Evolutionary conservation across 371 early-diverging fungal species (phyloP).

Genomic region (Gilbertella persicaria): DNA sequence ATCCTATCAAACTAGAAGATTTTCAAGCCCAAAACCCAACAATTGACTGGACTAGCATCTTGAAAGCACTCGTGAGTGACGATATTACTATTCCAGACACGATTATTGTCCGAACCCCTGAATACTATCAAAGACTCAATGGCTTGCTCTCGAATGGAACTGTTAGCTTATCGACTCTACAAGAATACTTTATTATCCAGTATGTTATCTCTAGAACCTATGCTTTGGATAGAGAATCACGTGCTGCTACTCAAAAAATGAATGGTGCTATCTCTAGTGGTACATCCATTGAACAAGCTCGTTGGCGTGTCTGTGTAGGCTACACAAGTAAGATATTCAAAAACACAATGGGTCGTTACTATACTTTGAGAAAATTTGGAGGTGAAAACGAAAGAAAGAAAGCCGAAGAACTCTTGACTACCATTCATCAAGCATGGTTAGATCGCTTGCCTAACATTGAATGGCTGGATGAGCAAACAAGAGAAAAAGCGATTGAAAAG

Average conservation of each 20-base stretch:
- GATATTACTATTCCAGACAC: background rate
- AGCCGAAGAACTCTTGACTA: constrained; percentile 31
- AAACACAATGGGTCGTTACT: constrained; percentile 54
- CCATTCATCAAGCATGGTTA: constrained; percentile 39
- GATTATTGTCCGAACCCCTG: constrained; percentile 13
- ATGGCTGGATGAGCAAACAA: constrained; percentile 63
- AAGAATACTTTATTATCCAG: constrained; percentile 19
- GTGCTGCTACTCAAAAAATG: constrained; percentile 17
- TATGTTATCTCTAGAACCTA: constrained; percentile 1
- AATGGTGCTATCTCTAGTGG: constrained; percentile 26
- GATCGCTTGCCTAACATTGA: constrained; percentile 40
- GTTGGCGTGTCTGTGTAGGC: constrained; percentile 52
- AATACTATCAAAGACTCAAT: constrained; percentile 8
- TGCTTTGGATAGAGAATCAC: constrained; percentile 22
- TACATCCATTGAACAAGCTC: constrained; percentile 37
- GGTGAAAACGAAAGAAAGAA: constrained; percentile 33
- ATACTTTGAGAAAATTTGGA: constrained; percentile 44
- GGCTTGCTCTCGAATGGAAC: background rate
- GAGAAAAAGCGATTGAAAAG: constrained; percentile 53
- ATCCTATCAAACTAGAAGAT: constrained; percentile 40
- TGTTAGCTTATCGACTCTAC: constrained; percentile 2
- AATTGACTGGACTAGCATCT: constrained; percentile 34
- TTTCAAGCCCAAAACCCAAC: constrained; percentile 33
- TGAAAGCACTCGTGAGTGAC: constrained; percentile 1
- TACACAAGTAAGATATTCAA: constrained; percentile 43